phyloP scores from a whole-genome alignment of 176 grass and related monocot genomes.

The Elaeis guineensis region DNA sequence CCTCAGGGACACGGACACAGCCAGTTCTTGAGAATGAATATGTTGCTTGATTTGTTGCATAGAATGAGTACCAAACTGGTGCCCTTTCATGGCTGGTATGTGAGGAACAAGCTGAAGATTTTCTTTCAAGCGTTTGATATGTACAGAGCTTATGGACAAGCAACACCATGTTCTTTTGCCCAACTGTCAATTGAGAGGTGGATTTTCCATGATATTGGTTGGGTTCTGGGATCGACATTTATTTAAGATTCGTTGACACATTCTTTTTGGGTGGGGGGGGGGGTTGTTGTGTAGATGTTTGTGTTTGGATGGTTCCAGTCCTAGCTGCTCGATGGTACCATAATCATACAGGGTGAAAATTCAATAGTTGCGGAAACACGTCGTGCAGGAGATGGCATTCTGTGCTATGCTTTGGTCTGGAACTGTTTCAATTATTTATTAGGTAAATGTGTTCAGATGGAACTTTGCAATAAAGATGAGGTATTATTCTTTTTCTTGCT shows the following conservation, averaged over 20 bases:
- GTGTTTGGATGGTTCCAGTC: conserved; percentile 8
- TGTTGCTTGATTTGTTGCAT: conserved; percentile 9
- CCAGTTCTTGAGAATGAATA: conserved; percentile 81
- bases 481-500: conserved; percentile 36
- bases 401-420: conserved; percentile 18
- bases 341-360: conserved; percentile 18
- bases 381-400: conserved; percentile 14
- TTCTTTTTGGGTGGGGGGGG: conserved; percentile 22
- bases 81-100: neutral
- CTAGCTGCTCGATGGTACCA: conserved; percentile 18
- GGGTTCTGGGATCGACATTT: conserved; percentile 8
- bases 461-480: conserved; percentile 57
- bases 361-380: conserved; percentile 23
- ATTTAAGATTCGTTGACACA: conserved; percentile 9
- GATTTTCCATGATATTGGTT: neutral
- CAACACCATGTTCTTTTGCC: conserved; percentile 15
- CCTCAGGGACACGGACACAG: conserved; percentile 44
- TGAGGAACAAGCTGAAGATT: neutral
- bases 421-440: conserved; percentile 34
- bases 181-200: conserved; percentile 6
- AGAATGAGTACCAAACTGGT: conserved; percentile 4
- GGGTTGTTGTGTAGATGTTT: neutral
- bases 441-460: conserved; percentile 39
- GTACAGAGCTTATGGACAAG: conserved; percentile 1
- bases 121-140: conserved; percentile 9